Percentiles rank a stretch among this genome's conserved stretches.
These are phyloP conservation scores for Heliamphora exappendiculata DNA, from an alignment of 148 eudicot species.

Conservation along the genomic window DNA sequence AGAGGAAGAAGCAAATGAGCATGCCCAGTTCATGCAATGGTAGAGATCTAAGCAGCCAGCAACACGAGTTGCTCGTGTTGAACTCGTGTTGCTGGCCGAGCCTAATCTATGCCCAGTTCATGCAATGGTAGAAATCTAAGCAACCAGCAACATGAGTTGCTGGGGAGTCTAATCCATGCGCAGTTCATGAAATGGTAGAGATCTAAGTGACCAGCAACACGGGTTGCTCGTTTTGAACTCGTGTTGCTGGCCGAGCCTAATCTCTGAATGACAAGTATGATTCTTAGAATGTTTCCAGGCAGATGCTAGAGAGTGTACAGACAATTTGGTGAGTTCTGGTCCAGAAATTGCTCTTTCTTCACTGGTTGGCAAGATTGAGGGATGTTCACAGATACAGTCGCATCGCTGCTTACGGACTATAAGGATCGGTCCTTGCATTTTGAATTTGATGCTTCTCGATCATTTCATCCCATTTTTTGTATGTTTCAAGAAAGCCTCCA, in stretches of 20 bases:
- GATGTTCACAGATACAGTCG: not conserved
- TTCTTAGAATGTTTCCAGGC: not conserved
- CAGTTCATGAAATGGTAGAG: too few species aligned
- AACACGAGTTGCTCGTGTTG: not conserved
- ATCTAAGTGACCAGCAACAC: too few species aligned
- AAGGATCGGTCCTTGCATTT: not conserved
- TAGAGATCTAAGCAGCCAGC: slow-evolving; percentile 9
- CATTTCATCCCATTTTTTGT: not conserved
- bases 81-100: too few species aligned
- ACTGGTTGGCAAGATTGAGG: not conserved
- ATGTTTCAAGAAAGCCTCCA: not conserved
- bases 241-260: too few species aligned
- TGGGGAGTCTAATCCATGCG: too few species aligned
- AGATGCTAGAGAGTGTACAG: not conserved
- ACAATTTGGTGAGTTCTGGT: not conserved
- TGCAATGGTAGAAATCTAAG: too few species aligned
- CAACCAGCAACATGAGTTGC: too few species aligned
- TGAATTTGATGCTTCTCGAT: not conserved
- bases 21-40: slow-evolving; percentile 32
- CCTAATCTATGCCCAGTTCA: too few species aligned
- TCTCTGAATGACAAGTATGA: too few species aligned
- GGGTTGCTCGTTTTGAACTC: too few species aligned
- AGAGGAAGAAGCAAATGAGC: slow-evolving; percentile 47
- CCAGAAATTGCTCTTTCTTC: slow-evolving; percentile 1
- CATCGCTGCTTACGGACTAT: slow-evolving; percentile 3